Evolutionary conservation across 2,329 filamentous ascomycete genomes (phyloP), one percentile per base, ranked within the genome.

Genomic region (Penicillium hesseltinei): DNA sequence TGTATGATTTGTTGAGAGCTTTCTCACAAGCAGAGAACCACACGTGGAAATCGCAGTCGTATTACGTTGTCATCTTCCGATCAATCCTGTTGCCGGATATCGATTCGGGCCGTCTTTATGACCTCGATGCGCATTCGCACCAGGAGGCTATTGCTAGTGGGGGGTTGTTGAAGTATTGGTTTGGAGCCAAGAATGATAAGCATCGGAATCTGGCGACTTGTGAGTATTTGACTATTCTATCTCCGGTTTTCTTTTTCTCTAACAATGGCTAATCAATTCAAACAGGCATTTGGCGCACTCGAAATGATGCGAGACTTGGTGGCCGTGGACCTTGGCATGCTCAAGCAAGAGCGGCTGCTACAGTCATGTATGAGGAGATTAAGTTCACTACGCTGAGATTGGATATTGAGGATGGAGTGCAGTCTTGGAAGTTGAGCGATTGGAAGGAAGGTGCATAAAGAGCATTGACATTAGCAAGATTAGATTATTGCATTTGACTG

Each of bases 91-190:
- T 86, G 38, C 80, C 82, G 2, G 83, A 80, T 13, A 88, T 88
- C 1, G 85, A 91, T 61, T 85, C 85, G 58, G 83, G 83, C 11
- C 81, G 88, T 57, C 81, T 96, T 39, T 87, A 87, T 40, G 80
- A 81, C 27, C 81, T 96, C 33, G 92, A 96, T 74, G 87, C 88
- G 69, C 85, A 85, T 58, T 89, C 89, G 7, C 92, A 96, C 72
- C 81, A 84, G 25, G 92, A 96, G 72, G 92, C 92, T 13, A 88
- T 87, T 19, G 82, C 82, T 39, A 90, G 86, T 67, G 92, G 92
- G 6, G 91, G 91, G 0, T 83, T 97, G 69, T 76, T 96, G 69
- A 96, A 96, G 84, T 96, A 97, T 75, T 96, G 92, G 91, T 96
- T 95, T 73, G 91, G 91, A 2, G 80, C 78, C 35, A 87, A 88